Evolutionary conservation across 192 early-diverging fungal species (phyloP).

Genomic region (Haplosporangium gracile): DNA sequence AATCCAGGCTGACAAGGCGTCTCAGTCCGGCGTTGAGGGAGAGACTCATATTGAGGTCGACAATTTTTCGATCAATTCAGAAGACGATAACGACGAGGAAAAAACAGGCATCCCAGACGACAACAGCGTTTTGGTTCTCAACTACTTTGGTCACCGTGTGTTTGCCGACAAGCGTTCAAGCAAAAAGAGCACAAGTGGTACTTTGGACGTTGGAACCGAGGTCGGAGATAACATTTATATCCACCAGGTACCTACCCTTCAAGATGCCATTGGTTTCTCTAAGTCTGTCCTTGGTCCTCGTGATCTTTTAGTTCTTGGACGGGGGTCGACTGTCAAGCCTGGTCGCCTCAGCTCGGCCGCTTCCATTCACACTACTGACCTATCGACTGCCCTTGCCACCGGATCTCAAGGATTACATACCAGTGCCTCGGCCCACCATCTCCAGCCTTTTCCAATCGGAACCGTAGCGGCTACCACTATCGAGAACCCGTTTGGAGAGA

Average conservation of each 20-base stretch:
- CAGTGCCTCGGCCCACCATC: not conserved
- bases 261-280: conserved; percentile 53
- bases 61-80: conserved; percentile 28
- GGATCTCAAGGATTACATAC: conserved; percentile 2
- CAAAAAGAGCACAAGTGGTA: conserved; percentile 21
- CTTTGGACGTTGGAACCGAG: conserved; percentile 19
- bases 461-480: conserved; percentile 11
- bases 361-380: conserved; percentile 18
- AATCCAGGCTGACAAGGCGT: conserved; percentile 9
- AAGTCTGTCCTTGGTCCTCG: conserved; percentile 54
- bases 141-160: conserved; percentile 25
- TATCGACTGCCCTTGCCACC: not conserved
- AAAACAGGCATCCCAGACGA: conserved; percentile 22
- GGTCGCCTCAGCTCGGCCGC: conserved; percentile 18
- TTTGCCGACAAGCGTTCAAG: conserved; percentile 18
- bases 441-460: conserved; percentile 5
- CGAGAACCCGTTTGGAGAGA: conserved; percentile 30
- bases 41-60: conserved; percentile 24
- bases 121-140: conserved; percentile 21
- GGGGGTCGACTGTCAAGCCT: conserved; percentile 29
- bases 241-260: conserved; percentile 44
- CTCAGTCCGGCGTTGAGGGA: not conserved
- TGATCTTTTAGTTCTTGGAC: conserved; percentile 66
- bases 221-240: conserved; percentile 48
- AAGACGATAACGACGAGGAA: conserved; percentile 7